A percentile compares a stretch with the other conserved stretches of the same genome.
Conservation (phyloP, 805 yeast species). For the Yarrowia osloensis region DNA sequence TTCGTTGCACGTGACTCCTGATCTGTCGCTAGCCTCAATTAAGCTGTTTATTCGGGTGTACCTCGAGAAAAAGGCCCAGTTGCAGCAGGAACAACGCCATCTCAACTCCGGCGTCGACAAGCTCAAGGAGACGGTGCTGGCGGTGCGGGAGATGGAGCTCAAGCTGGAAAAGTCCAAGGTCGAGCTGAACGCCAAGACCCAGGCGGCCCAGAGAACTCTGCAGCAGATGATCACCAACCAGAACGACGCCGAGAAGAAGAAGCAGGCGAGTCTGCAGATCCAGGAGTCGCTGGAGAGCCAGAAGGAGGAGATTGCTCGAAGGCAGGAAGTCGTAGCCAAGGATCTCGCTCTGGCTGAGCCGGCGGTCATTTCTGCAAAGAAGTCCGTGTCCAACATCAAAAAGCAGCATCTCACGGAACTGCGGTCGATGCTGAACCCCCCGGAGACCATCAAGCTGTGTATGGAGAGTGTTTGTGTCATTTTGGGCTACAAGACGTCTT, state of each 20-base stretch:
- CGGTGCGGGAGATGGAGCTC: conserved; percentile 61
- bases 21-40: neutral
- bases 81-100: conserved; percentile 71
- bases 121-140: conserved; percentile 72
- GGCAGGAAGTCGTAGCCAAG: conserved; percentile 56
- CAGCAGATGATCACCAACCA: conserved; percentile 79
- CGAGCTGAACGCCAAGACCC: conserved; percentile 56
- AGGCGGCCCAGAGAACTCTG: conserved; percentile 69
- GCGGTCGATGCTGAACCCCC: conserved; percentile 87
- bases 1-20: conserved; percentile 47
- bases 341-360: conserved; percentile 84
- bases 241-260: conserved; percentile 87
- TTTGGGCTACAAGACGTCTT: conserved; percentile 64
- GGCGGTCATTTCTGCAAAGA: conserved; percentile 76
- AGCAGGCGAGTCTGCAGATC: conserved; percentile 78
- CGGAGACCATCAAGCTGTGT: conserved; percentile 79
- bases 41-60: conserved; percentile 50
- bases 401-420: conserved; percentile 90
- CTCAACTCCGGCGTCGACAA: conserved; percentile 72
- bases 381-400: conserved; percentile 88
- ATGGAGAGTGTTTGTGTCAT: conserved; percentile 84
- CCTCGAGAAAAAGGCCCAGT: conserved; percentile 47
- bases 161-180: conserved; percentile 56
- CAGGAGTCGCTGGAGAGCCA: conserved; percentile 69
- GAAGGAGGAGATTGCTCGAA: conserved; percentile 57